Percentiles rank a stretch among this genome's conserved stretches.
Conservation (phyloP, 352 stramenopile species). For the Phytophthora parvispora region DNA sequence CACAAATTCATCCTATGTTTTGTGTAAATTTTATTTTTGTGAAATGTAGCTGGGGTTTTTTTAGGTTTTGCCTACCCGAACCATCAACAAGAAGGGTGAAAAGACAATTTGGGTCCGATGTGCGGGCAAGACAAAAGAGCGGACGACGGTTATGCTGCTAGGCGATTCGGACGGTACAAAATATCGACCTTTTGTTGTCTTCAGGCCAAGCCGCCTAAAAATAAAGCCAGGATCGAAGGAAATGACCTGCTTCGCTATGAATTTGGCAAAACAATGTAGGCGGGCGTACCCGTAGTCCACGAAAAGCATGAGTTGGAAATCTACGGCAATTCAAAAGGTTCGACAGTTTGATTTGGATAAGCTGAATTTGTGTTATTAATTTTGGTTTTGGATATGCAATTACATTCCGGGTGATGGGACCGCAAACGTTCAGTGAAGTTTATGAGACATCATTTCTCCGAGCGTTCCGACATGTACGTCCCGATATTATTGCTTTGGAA, state of each 20-base stretch:
- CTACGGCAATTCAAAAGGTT: background rate
- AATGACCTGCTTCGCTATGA: background rate
- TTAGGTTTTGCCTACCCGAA: constrained; percentile 1
- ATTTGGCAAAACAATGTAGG: background rate
- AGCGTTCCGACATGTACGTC: background rate
- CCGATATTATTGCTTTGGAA: constrained; percentile 11
- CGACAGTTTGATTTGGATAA: background rate
- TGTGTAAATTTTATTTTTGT: constrained; percentile 1
- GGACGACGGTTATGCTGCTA: too few species aligned
- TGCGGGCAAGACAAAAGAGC: constrained; percentile 5
- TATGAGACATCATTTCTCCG: constrained; percentile 10
- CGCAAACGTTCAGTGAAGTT: background rate
- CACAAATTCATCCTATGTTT: background rate
- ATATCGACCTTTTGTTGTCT: background rate
- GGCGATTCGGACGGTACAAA: background rate
- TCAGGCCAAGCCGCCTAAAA: constrained; percentile 4
- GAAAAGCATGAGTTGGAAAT: background rate
- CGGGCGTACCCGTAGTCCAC: background rate
- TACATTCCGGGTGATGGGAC: background rate
- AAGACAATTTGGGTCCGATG: constrained; percentile 10
- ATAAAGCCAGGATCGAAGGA: background rate
- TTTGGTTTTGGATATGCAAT: background rate
- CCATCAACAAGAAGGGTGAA: background rate
- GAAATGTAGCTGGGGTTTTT: constrained; percentile 11
- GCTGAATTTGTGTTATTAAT: background rate